Base-by-base conservation (phyloP, 2,329 filamentous ascomycete species). In the Stemphylium lycopersici region DNA sequence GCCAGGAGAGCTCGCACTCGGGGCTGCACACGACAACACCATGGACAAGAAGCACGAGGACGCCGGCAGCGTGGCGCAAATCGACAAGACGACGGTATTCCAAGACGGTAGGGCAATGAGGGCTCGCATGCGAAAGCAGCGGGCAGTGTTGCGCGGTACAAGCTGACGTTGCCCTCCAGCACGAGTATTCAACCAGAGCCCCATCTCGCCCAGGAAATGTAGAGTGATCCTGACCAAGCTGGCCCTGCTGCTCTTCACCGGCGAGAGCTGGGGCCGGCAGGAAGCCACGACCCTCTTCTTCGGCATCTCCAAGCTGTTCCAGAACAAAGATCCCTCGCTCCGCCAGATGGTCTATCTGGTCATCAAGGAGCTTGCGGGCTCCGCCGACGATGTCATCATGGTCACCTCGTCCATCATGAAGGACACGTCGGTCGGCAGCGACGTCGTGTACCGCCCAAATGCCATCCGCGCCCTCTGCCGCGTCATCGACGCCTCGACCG, bases 391-490 rank as follows among this genome's bases (percentile, higher is more conserved):
- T 83, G 96, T 97, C 62, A 99, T 99, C 76, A 98, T 99, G 95
- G 95, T 97, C 59, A 99, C 95, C 15, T 96, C 91, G 79, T 97
- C 93, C 67, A 97, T 99, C 68, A 99, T 98, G 95, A 99, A 99
- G 83, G 95, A 99, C 77, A 97, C 93, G 10, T 92, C 93, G 47
- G 92, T 96, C 61, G 91, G 93, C 71, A 97, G 91, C 71, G 95
- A 98, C 74, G 89, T 93, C 48, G 70, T 74, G 26, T 73, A 93
- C 81, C 86, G 95, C 70, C 91, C 95, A 47, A 99, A 99, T 80
- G 93, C 95, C 59, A 98, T 98, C 74, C 86, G 95, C 68, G 93
- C 93, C 34, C 83, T 98, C 65, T 98, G 93, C 81, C 89, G 95
- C 65, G 96, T 99, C 72, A 98, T 98, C 44, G 74, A 96, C 89